Evolutionary conservation across 2,329 filamentous ascomycete species (phyloP), one percentile per base, ranked within the genome.

Genomic region (Ciborinia camelliae): DNA sequence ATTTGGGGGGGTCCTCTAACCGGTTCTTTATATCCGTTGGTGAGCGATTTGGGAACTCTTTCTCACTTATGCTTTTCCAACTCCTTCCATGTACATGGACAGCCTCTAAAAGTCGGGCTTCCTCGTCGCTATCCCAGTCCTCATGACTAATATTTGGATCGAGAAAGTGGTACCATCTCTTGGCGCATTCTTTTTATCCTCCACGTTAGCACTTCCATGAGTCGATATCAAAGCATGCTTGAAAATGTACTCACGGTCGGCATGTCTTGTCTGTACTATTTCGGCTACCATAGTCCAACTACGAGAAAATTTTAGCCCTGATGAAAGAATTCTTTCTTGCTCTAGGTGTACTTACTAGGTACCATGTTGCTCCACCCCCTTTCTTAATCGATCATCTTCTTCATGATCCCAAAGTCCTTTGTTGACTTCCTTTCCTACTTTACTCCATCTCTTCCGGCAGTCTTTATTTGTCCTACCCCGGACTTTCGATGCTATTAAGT

Each of bases 11-110:
- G 14, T 14, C n/a, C 23, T 30, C 55, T 59, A 47, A 59, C 55
- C 55, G 30, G 41, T 59, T 59, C n/a, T 59, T 59, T 59, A 59
- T 47, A 26, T 59, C 55, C n/a, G 55, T 59, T 47, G 41, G 55
- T 20, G 55, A 59, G 41, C 55, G 55, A 18, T 59, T 59, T 59
- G 55, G 55, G 8, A 59, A 59, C 41, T 47, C 41, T n/a, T 59
- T 59, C 41, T 59, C 55, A 59, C 55, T 48, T 59, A 59, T 59
- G 55, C 55, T 59, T 41, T 47, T 59, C 55, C 55, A 59, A 59
- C 55, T 59, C n/a, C 55, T 59, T 59, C 55, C 55, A 15, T 59
- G 55, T 12, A 59, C 41, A 32, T 26, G 14, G n/a, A 59, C 55
- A 59, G 55, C 55, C 30, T 59, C 55, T 26, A 59, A 35, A 23